Percentiles rank a stretch among this genome's conserved stretches.
Evolutionary conservation across 495 filamentous ascomycete genomes (phyloP).

Genomic region (Hyaloscypha bicolor): DNA sequence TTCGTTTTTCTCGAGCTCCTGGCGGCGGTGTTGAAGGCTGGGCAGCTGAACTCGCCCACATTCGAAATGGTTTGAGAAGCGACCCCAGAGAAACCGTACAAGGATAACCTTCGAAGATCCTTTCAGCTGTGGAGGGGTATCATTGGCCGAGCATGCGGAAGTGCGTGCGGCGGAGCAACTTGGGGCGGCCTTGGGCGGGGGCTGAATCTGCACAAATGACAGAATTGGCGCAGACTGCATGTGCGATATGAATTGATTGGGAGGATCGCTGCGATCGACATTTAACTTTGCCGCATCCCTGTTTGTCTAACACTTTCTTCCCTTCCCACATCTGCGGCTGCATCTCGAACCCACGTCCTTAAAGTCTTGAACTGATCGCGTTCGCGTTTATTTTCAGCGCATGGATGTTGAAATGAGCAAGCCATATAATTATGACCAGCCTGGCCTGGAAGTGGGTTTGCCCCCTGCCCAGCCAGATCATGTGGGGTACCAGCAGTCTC

Average conservation of each 20-base stretch:
- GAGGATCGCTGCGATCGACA: background rate
- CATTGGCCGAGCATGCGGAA: no score
- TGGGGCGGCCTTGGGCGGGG: no score
- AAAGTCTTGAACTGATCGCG: background rate
- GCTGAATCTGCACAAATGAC: no score
- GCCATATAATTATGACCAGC: background rate
- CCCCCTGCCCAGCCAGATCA: no score
- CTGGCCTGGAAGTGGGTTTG: background rate
- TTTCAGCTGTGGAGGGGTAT: no score
- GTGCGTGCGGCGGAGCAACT: no score
- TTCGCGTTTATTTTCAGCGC: background rate
- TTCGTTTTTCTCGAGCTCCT: no score
- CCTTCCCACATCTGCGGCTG: background rate
- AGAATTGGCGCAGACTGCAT: background rate
- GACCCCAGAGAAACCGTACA: no score
- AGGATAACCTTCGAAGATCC: no score
- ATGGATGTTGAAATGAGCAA: background rate
- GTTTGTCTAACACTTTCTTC: background rate
- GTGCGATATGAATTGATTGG: background rate
- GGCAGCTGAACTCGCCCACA: no score
- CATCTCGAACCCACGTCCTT: background rate
- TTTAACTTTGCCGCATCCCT: background rate
- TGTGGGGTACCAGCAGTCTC: background rate
- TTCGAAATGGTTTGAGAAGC: no score
- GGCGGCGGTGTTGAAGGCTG: no score